Base-by-base conservation (phyloP, 371 early-diverging fungal species). In the Lichtheimia ramosa region DNA sequence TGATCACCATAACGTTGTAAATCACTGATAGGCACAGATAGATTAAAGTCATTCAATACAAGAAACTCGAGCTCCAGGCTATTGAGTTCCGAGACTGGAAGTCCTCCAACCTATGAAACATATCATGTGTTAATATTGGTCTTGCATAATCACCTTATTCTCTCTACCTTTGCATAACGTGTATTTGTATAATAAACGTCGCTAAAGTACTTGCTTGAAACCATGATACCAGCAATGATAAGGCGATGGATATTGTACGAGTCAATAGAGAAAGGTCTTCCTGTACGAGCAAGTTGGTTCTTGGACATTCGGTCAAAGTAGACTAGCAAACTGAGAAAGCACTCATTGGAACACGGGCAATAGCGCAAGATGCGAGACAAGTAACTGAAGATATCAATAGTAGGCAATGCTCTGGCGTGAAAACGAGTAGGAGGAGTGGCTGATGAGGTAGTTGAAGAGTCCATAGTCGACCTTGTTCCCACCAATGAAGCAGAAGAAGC, bases 151-250 rank as follows among this genome's bases (percentile, higher is more conserved):
- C 34, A 34, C 34, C 5, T 24, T 21, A 40, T 54, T 18, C 18
- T 14, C 27, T 43, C 28, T 67, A 81, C 82, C 74, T 84, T 87
- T 28, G 90, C 88, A 70, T 89, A 89, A 46, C 91, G 73, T 50
- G 90, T 84, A 43, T 91, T 93, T 34, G 92, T 90, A 66, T 83
- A 93, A 60, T 92, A 93, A 27, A 92, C 83, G 73, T 93, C 93
- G 14, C 84, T 83, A 56, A 86, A 84, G 60, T 87, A 91, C 74
- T 93, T 93, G 52, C 85, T 78, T 12, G 85, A 77, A 13, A 90
- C 83, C 82, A 88, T 83, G 43, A 85, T 68, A 51, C 81, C 81
- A 7, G 90, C 71, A 41, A 93, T 91, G 20, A 92, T 70, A 52
- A 93, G 74, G 39, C 93, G 84, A 70, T 93, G 93, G 48, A 93